These are phyloP conservation scores for Boletus tomentosulus DNA, from an alignment of 768 basidiomycete genomes.

Conservation along the genomic window DNA sequence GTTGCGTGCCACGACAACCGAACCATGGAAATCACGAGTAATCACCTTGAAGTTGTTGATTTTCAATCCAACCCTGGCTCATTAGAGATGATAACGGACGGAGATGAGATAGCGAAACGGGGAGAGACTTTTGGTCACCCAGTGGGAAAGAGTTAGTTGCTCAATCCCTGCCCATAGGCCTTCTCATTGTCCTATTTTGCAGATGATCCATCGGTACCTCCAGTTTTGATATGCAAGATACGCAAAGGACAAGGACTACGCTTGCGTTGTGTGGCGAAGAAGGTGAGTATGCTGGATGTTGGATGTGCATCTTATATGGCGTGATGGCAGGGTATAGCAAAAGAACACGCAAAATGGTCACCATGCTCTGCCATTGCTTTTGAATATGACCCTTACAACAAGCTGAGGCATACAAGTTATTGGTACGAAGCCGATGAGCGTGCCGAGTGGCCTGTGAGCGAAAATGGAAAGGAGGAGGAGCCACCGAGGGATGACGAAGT, in stretches of 20 bases:
- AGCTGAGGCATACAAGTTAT: slow-evolving; percentile 89
- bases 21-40: slow-evolving; percentile 84
- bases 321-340: slow-evolving; percentile 80
- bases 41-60: slow-evolving; percentile 67
- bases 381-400: slow-evolving; percentile 98
- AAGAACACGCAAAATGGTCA: slow-evolving; percentile 99
- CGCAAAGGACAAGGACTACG: slow-evolving; percentile 91
- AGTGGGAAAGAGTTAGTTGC: slow-evolving; percentile 70
- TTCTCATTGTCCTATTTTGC: slow-evolving; percentile 5
- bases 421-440: slow-evolving; percentile 86
- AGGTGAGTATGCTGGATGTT: slow-evolving; percentile 47
- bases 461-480: slow-evolving; percentile 84
- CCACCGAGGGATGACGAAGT: slow-evolving; percentile 71
- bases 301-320: background rate
- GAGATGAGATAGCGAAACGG: slow-evolving; percentile 74
- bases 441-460: slow-evolving; percentile 87
- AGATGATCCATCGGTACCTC: slow-evolving; percentile 61
- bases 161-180: background rate
- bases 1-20: slow-evolving; percentile 67
- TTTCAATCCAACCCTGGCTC: slow-evolving; percentile 38
- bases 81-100: slow-evolving; percentile 32
- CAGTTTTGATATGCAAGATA: slow-evolving; percentile 86
- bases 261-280: slow-evolving; percentile 84
- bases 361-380: slow-evolving; percentile 93
- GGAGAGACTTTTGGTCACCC: slow-evolving; percentile 74